phyloP scores from a whole-genome alignment of 2,329 filamentous ascomycete species.

The Aspergillus uvarum region DNA sequence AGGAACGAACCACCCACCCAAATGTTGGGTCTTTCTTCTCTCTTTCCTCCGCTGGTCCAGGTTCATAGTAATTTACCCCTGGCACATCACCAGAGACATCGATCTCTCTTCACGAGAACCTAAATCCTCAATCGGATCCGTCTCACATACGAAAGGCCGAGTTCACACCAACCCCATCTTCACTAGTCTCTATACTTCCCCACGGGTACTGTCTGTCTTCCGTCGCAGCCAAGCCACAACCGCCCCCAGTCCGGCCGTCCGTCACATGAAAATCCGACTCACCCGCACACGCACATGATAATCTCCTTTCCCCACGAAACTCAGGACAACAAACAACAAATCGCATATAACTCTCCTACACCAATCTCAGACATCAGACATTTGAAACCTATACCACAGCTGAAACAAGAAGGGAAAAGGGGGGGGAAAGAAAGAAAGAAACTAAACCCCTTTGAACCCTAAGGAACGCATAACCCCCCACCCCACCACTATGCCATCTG shows the following conservation, averaged over 20 bases:
- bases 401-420: background rate
- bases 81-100: background rate
- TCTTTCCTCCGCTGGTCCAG: background rate
- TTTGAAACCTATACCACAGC: background rate
- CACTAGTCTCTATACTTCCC: background rate
- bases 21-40: background rate
- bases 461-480: background rate
- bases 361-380: background rate
- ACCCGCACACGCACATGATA: conserved; percentile 6
- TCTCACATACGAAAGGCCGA: background rate
- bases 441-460: background rate
- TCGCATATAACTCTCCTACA: conserved; percentile 1
- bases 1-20: background rate
- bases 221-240: background rate
- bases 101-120: background rate
- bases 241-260: background rate
- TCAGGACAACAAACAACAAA: conserved; percentile 1
- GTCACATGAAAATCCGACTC: conserved; percentile 17
- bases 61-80: background rate
- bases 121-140: background rate
- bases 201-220: background rate
- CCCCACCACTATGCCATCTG: conserved; percentile 25
- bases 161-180: background rate
- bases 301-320: background rate
- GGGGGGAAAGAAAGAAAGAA: background rate